Percentiles rank a stretch among this genome's conserved stretches.
These are phyloP conservation scores for Alternaria arborescens DNA, from an alignment of 2,329 filamentous ascomycete species.

Conservation along the genomic window DNA sequence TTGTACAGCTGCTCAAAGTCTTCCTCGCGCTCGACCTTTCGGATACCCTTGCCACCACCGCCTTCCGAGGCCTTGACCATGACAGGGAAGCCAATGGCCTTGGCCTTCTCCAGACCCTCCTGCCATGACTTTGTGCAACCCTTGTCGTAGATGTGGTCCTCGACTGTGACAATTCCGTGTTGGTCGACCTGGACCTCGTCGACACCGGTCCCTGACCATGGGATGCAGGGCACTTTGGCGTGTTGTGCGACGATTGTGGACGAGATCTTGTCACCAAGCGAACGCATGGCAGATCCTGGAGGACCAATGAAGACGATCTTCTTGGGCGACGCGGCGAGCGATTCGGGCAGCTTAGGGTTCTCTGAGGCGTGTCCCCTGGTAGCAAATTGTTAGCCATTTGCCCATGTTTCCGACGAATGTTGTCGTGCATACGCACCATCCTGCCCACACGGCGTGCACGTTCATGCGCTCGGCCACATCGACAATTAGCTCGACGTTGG, in stretches of 20 bases:
- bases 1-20: conserved; percentile 90
- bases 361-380: conserved; percentile 87
- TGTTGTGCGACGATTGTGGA: conserved; percentile 99
- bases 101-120: conserved; percentile 87
- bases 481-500: conserved; percentile 98
- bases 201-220: conserved; percentile 98
- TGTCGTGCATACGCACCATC: conserved; percentile 73
- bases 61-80: conserved; percentile 99
- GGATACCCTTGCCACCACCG: conserved; percentile 98
- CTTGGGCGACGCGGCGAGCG: conserved; percentile 92
- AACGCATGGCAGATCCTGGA: conserved; percentile 97
- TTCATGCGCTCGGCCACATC: conserved; percentile 98
- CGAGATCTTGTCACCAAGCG: conserved; percentile 98
- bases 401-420: background rate
- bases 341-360: conserved; percentile 97
- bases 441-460: conserved; percentile 98
- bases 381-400: conserved; percentile 25
- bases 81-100: conserved; percentile 94
- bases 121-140: conserved; percentile 90
- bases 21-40: conserved; percentile 87
- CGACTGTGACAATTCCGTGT: conserved; percentile 89
- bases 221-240: conserved; percentile 94
- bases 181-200: conserved; percentile 80
- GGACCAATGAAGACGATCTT: conserved; percentile 99
- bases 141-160: conserved; percentile 83